phyloP scores from a whole-genome alignment of 108 stramenopile species.

The Nannochloropsis salina region DNA sequence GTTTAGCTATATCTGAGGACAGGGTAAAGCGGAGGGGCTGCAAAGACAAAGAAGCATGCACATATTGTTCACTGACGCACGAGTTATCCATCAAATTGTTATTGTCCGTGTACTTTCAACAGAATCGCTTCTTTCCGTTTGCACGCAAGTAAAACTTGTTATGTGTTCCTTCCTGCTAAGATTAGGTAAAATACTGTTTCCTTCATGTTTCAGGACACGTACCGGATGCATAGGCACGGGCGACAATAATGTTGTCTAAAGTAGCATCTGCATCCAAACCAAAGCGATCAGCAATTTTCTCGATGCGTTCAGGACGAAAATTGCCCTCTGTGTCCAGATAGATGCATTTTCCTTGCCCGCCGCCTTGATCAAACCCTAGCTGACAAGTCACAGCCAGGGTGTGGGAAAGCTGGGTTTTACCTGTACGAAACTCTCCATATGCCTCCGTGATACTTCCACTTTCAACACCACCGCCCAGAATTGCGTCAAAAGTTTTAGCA shows the following conservation, averaged over 20 bases:
- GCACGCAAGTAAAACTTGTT: too few relatives aligned
- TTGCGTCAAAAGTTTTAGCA: conserved; percentile 50
- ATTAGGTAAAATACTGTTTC: too few relatives aligned
- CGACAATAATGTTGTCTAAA: conserved; percentile 56
- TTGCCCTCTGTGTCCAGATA: conserved; percentile 54
- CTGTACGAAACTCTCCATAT: conserved; percentile 62
- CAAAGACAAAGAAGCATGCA: too few relatives aligned
- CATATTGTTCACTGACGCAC: too few relatives aligned
- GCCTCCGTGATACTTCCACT: conserved; percentile 59
- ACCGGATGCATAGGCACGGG: conserved; percentile 15
- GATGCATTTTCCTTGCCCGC: conserved; percentile 39
- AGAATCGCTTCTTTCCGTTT: too few relatives aligned
- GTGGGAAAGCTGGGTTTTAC: conserved; percentile 60
- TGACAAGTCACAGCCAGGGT: conserved; percentile 57
- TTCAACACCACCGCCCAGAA: conserved; percentile 60
- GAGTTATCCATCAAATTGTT: too few relatives aligned
- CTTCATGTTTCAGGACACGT: not conserved
- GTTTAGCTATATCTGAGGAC: too few relatives aligned
- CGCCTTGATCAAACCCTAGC: conserved; percentile 53
- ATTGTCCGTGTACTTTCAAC: too few relatives aligned
- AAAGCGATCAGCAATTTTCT: conserved; percentile 59
- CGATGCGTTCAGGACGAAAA: conserved; percentile 58
- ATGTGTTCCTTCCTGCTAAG: too few relatives aligned
- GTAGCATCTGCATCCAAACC: conserved; percentile 53
- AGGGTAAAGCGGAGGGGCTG: too few relatives aligned